Evolutionary conservation across 169 alveolate genomes (phyloP).

Genomic region (Perkinsus marinus): DNA sequence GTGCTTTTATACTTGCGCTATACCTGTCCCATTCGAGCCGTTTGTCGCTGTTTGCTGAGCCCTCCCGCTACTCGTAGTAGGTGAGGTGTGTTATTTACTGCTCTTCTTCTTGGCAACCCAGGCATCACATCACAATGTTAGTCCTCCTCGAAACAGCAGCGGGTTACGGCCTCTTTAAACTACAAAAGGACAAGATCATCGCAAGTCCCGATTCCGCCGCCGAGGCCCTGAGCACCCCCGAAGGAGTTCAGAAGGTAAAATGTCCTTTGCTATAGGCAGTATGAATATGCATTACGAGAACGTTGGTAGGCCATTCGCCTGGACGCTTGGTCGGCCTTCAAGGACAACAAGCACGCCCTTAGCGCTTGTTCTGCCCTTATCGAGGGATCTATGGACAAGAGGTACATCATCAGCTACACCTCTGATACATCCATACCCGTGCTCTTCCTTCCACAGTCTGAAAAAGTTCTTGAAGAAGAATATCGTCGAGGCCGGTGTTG

Average conservation of each 20-base stretch:
- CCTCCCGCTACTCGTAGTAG: no score
- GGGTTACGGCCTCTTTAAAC: slow-evolving; percentile 93
- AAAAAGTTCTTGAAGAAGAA: slow-evolving; percentile 83
- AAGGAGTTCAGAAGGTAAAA: slow-evolving; percentile 59
- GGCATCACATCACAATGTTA: slow-evolving; percentile 61
- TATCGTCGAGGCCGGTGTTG: slow-evolving; percentile 62
- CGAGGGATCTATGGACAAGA: slow-evolving; percentile 48
- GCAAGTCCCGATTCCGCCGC: slow-evolving; percentile 62
- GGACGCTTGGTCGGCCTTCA: slow-evolving; percentile 69
- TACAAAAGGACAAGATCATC: slow-evolving; percentile 70
- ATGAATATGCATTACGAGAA: not conserved
- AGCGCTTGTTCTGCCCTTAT: slow-evolving; percentile 58
- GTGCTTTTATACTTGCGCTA: no score
- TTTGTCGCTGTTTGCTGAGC: no score
- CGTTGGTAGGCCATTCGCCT: slow-evolving; percentile 32
- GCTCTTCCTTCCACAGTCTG: slow-evolving; percentile 47
- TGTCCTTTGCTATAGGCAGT: not conserved
- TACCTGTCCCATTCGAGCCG: no score
- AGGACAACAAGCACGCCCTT: slow-evolving; percentile 74
- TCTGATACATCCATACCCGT: not conserved
- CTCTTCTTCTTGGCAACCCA: no score
- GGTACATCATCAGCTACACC: not conserved
- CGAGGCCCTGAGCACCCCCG: slow-evolving; percentile 64
- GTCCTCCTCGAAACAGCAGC: slow-evolving; percentile 97
- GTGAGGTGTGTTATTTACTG: no score